phyloP scores from a whole-genome alignment of 176 grass and related monocot species.

The Oryza brachyantha region DNA sequence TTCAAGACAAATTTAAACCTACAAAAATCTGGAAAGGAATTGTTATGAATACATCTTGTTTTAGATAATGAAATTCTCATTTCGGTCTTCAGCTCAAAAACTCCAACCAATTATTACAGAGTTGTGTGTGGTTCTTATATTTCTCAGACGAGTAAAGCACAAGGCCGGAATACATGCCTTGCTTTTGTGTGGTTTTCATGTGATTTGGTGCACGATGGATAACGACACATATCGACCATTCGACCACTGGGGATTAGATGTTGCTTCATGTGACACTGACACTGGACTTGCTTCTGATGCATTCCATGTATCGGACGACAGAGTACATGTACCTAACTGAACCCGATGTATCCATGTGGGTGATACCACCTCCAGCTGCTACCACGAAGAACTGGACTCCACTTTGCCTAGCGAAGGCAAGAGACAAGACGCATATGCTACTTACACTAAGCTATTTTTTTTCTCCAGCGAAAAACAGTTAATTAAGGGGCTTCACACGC shows the following conservation, averaged over 20 bases:
- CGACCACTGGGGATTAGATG: not conserved
- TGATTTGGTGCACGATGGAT: not conserved
- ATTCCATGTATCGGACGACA: not conserved
- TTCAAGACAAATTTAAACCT: not conserved
- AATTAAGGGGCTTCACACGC: not conserved
- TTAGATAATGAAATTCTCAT: no score
- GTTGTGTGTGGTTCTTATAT: no score
- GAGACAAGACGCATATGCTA: not conserved
- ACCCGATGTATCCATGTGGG: not conserved
- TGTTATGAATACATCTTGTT: not conserved
- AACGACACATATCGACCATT: not conserved
- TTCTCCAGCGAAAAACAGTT: not conserved
- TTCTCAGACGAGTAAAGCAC: no score
- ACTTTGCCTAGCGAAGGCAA: not conserved
- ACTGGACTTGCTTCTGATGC: not conserved
- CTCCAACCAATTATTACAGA: no score
- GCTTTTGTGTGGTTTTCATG: not conserved
- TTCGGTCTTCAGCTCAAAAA: no score
- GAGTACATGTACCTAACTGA: not conserved
- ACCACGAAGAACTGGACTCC: not conserved
- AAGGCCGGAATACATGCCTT: not conserved
- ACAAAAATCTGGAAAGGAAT: not conserved
- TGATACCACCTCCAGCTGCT: not conserved
- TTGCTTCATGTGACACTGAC: slow-evolving; percentile 6
- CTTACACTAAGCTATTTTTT: not conserved